phyloP scores from a whole-genome alignment of 805 yeast species.

The Candida dajiaensis region DNA sequence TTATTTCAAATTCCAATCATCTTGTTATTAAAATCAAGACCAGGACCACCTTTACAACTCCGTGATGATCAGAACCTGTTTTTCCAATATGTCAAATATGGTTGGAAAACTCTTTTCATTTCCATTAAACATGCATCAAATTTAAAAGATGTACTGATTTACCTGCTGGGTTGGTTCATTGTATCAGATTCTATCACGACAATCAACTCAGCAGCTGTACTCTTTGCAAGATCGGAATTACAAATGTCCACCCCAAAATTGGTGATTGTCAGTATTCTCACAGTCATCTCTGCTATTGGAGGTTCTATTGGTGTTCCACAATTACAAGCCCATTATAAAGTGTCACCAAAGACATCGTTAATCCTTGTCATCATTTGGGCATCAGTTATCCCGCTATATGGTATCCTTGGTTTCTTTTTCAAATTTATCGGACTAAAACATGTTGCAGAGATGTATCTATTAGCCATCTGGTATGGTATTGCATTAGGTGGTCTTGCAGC shows the following conservation, averaged over 20 bases:
- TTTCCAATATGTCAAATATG: conserved; percentile 40
- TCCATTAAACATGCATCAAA: conserved; percentile 56
- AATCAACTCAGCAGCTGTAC: conserved; percentile 70
- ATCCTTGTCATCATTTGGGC: conserved; percentile 54
- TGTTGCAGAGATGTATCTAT: conserved; percentile 59
- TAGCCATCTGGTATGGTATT: conserved; percentile 73
- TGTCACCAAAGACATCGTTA: conserved; percentile 43
- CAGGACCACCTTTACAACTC: conserved; percentile 31
- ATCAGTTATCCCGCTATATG: conserved; percentile 64
- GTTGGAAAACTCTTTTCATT: conserved; percentile 53
- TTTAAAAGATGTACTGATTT: conserved; percentile 59
- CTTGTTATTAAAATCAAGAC: conserved; percentile 39
- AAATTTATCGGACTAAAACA: conserved; percentile 51
- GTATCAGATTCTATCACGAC: conserved; percentile 73
- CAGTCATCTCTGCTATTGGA: conserved; percentile 59
- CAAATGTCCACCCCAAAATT: conserved; percentile 63
- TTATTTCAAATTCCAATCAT: conserved; percentile 60
- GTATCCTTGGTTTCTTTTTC: conserved; percentile 58
- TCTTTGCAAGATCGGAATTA: conserved; percentile 67
- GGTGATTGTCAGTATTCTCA: conserved; percentile 57
- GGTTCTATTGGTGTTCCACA: conserved; percentile 61
- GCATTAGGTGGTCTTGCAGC: conserved; percentile 72
- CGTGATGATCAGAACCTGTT: conserved; percentile 12
- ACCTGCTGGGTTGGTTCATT: conserved; percentile 69
- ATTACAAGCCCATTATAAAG: conserved; percentile 28